Evolutionary conservation across 2,329 filamentous ascomycete genomes (phyloP).

Genomic region (Trichoderma asperellum): DNA sequence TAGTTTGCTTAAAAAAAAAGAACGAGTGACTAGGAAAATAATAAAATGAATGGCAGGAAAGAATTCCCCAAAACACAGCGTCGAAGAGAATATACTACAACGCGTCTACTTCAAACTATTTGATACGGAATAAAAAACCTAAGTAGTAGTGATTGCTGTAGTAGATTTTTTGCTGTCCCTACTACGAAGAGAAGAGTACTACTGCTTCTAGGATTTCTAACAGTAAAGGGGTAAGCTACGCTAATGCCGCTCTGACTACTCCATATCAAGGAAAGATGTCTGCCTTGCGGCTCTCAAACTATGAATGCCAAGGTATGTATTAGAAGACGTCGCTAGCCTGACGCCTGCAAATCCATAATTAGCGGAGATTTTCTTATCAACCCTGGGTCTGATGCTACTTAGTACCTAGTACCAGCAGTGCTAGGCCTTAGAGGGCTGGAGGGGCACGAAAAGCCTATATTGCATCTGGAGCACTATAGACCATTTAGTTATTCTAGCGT

Average conservation of each 20-base stretch:
- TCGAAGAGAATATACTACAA: constrained; percentile 6
- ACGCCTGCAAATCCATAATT: not conserved
- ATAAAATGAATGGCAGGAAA: constrained; percentile 14
- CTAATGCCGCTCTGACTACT: constrained; percentile 7
- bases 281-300: not conserved
- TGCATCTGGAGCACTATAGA: not conserved
- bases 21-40: constrained; percentile 11
- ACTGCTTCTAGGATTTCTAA: not conserved
- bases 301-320: not conserved
- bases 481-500: not conserved
- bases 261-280: not conserved
- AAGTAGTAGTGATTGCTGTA: not conserved
- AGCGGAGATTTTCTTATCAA: not conserved
- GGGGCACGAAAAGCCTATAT: not conserved
- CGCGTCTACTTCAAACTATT: not conserved
- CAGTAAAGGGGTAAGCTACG: constrained; percentile 21
- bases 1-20: not conserved
- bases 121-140: not conserved
- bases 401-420: too few relatives aligned
- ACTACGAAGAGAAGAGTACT: not conserved
- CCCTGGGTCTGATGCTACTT: not conserved
- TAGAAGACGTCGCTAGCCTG: not conserved
- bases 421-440: not conserved
- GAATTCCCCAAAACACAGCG: not conserved
- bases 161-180: not conserved